Conservation (phyloP, 2,329 filamentous ascomycete genomes). For the Lachnellula cervina region DNA sequence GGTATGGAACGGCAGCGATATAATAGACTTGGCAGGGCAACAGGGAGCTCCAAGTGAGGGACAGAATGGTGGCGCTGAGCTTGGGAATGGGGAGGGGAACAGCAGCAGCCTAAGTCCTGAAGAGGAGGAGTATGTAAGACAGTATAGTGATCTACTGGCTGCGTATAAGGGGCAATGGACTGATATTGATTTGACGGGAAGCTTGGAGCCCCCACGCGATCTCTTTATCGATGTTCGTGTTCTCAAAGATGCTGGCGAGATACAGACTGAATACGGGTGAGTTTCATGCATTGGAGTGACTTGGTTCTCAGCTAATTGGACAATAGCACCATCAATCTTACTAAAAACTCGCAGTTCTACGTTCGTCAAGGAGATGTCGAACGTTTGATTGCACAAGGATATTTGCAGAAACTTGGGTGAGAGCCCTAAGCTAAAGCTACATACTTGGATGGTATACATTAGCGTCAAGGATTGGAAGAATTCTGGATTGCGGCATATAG, state of each 20-base stretch:
- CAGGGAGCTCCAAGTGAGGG: constrained; percentile 35
- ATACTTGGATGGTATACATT: not conserved
- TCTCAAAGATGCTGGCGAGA: constrained; percentile 93
- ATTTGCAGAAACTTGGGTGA: constrained; percentile 85
- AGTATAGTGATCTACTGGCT: constrained; percentile 88
- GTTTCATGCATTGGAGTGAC: constrained; percentile 30
- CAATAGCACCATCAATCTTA: constrained; percentile 81
- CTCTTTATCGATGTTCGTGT: constrained; percentile 96
- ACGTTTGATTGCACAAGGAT: constrained; percentile 87
- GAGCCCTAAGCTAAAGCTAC: not conserved
- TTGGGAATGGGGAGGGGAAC: constrained; percentile 43
- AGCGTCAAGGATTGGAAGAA: not conserved
- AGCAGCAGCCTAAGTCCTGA: constrained; percentile 85
- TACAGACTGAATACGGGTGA: constrained; percentile 98
- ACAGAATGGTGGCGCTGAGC: constrained; percentile 29
- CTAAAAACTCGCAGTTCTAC: constrained; percentile 97
- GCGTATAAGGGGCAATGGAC: constrained; percentile 98
- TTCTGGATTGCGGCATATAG: not conserved
- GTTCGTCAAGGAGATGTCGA: constrained; percentile 95
- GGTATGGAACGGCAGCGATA: constrained; percentile 84
- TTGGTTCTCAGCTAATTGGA: constrained; percentile 7
- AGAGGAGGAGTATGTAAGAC: constrained; percentile 91
- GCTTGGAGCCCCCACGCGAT: constrained; percentile 87
- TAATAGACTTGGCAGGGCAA: constrained; percentile 64
- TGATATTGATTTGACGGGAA: constrained; percentile 91